Conservation (phyloP, 2,329 filamentous ascomycete species). For the Cladorrhinum sp. region DNA sequence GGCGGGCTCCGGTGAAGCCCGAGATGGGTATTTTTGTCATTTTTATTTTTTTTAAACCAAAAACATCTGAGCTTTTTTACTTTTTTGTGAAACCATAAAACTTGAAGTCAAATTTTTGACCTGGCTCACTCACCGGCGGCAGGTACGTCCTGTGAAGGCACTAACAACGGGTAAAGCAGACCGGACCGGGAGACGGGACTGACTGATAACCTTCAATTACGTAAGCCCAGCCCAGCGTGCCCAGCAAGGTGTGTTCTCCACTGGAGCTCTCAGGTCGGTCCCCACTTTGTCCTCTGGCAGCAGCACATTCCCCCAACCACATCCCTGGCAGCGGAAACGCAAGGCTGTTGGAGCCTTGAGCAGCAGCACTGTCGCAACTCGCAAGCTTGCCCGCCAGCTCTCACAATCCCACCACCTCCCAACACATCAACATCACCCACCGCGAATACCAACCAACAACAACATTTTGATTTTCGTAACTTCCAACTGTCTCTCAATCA, state of each 20-base stretch:
- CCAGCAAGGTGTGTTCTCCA: too few species aligned
- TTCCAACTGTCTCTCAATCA: not conserved
- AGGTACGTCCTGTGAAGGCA: not conserved
- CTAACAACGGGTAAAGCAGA: not conserved
- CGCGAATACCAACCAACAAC: constrained; percentile 7
- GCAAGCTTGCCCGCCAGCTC: constrained; percentile 7
- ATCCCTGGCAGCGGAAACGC: constrained; percentile 14
- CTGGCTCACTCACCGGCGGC: not conserved
- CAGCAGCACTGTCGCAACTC: not conserved
- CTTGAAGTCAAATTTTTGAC: not conserved
- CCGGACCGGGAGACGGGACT: too few species aligned
- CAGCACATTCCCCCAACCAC: not conserved
- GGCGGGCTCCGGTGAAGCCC: not conserved
- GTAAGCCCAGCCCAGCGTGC: not conserved
- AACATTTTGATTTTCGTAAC: not conserved
- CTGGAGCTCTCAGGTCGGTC: too few species aligned
- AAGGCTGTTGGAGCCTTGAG: constrained; percentile 24
- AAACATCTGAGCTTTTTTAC: not conserved
- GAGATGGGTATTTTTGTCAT: not conserved
- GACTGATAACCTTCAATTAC: not conserved
- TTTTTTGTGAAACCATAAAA: too few species aligned
- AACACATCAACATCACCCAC: constrained; percentile 4
- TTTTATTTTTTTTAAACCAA: not conserved
- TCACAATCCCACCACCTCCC: constrained; percentile 1
- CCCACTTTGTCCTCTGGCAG: too few species aligned